Base-by-base conservation (phyloP, 306 rosid genomes). In the Quercus rubra region DNA sequence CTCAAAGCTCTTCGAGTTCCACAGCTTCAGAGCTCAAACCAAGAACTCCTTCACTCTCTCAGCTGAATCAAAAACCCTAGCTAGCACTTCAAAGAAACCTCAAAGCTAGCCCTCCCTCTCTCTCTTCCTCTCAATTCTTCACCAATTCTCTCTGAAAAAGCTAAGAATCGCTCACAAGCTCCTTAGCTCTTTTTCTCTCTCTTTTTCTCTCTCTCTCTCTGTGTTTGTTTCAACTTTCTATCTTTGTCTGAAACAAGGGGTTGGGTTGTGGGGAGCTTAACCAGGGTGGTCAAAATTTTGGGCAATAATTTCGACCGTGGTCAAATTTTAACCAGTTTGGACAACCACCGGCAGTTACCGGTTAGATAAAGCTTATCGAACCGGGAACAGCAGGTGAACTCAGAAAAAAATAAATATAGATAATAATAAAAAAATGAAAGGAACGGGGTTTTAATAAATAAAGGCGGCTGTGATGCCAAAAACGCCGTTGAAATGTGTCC, bases 261-360 rank as follows among this genome's bases (percentile, higher is more conserved):
- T 10, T 49, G 54, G 17, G 54, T 49, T 18, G 6, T 21, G 23
- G 83, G 12, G 31, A 80, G 78, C 86, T 84, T 86, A 89, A 80
- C 91, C 82, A 73, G 82, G 80, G 81, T 84, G 86, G 90, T 90
- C 85, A 90, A 89, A 82, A 87, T 80, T 75, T 83, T 59, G 77
- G 62, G 85, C 90, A 87, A 87, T 75, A 0, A 74, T 84, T 87
- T 90, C 89, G 84, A 92, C 94, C 86, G 83, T 81, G 77, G 91
- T 90, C 84, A 90, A 83, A 78, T 81, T 80, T 85, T 76, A 85
- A 90, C 93, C 89, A 72, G 20, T 21, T 10, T 0, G 0, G 0
- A 4, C 4, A 21, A 91, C 94, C 83, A 91, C 97, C 83, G 89
- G 85, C 30, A 66, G 1, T 81, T 14, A 28, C 84, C 90, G 69